Conservation (phyloP, 2,329 filamentous ascomycete genomes). For the Aureobasidium sp. region DNA sequence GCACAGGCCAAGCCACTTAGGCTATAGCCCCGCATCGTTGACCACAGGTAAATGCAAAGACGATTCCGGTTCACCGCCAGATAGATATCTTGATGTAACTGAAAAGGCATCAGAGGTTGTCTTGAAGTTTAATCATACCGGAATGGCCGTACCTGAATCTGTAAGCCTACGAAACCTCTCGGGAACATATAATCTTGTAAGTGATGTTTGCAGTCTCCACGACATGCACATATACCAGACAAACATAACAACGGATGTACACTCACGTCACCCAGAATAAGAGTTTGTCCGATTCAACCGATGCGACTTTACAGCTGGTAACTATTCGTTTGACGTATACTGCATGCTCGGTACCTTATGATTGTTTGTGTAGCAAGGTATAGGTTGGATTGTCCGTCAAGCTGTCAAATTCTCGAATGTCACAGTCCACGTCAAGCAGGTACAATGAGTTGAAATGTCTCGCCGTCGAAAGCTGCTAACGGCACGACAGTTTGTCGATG, state of each 20-base stretch:
- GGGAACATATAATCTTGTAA: constrained; percentile 62
- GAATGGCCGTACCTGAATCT: constrained; percentile 64
- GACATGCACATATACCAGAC: background rate
- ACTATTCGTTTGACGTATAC: background rate
- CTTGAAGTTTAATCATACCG: constrained; percentile 19
- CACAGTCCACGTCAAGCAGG: constrained; percentile 51
- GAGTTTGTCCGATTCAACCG: constrained; percentile 59
- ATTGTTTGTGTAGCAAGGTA: constrained; percentile 29
- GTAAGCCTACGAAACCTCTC: constrained; percentile 62
- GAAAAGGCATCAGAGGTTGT: too few relatives aligned
- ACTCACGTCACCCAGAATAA: constrained; percentile 55
- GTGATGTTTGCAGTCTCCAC: background rate
- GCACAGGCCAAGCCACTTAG: too few relatives aligned
- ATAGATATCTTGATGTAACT: too few relatives aligned
- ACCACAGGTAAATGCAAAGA: too few relatives aligned
- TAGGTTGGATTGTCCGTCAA: constrained; percentile 34
- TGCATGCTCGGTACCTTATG: background rate
- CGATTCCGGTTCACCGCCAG: too few relatives aligned
- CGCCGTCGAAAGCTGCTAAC: background rate
- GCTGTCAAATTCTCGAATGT: constrained; percentile 63
- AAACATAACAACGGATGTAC: background rate
- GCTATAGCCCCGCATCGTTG: too few relatives aligned
- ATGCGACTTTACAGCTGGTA: constrained; percentile 60
- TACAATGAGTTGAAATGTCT: background rate
- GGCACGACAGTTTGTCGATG: constrained; percentile 36